Percentiles rank a stretch among this genome's conserved stretches.
Evolutionary conservation across 1,139 yeast species (phyloP).

Genomic region (Lizanozyma gosingica): DNA sequence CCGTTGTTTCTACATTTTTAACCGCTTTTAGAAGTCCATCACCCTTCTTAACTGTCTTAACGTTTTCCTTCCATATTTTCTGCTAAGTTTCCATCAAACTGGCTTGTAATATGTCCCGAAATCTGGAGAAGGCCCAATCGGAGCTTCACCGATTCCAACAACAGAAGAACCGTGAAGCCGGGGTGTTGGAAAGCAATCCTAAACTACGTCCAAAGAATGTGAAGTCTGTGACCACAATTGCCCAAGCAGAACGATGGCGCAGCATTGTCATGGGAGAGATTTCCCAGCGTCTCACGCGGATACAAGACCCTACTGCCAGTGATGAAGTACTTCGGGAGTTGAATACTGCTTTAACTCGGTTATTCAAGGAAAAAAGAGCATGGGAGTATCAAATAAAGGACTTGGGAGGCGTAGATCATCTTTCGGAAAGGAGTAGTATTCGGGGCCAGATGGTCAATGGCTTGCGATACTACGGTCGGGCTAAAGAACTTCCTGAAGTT

Average conservation of each 20-base stretch:
- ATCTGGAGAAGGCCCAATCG: constrained; percentile 68
- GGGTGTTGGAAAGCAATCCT: constrained; percentile 52
- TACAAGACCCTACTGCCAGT: constrained; percentile 54
- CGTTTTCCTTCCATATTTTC: too few relatives aligned
- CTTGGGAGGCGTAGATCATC: constrained; percentile 64
- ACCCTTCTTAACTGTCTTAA: too few relatives aligned
- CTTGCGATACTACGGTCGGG: constrained; percentile 74
- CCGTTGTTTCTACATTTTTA: too few relatives aligned
- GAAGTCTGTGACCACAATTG: constrained; percentile 42
- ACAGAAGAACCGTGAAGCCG: constrained; percentile 49
- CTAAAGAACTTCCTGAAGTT: constrained; percentile 73
- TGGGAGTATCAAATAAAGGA: constrained; percentile 73
- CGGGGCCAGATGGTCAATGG: constrained; percentile 28
- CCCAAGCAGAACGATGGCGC: constrained; percentile 76
- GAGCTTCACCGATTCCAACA: constrained; percentile 59
- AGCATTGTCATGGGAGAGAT: constrained; percentile 58
- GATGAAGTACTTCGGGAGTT: constrained; percentile 61
- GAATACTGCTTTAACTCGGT: constrained; percentile 66
- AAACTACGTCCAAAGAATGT: constrained; percentile 55
- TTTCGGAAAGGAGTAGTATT: constrained; percentile 16
- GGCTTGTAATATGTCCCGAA: constrained; percentile 85
- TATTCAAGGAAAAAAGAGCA: constrained; percentile 56
- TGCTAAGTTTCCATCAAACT: too few relatives aligned
- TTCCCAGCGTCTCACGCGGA: constrained; percentile 47
- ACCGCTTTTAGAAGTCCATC: too few relatives aligned